Percentiles rank a stretch among this genome's conserved stretches.
phyloP scores from a whole-genome alignment of 345 rosid species.

The Eucalyptus pumila region DNA sequence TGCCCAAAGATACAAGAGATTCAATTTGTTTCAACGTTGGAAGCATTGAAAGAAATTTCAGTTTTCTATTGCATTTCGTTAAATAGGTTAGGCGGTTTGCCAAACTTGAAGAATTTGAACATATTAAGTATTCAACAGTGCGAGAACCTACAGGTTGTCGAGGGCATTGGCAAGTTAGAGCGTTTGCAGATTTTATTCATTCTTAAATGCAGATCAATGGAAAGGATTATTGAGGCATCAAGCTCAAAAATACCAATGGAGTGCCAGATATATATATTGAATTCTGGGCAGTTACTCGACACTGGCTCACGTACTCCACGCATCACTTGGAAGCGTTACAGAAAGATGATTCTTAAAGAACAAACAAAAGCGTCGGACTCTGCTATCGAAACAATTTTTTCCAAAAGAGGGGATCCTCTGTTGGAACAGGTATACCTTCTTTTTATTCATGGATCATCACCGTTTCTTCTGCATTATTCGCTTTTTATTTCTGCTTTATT shows the following conservation, averaged over 20 bases:
- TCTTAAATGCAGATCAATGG: background rate
- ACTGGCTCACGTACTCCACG: accelerated
- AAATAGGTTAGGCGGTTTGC: accelerated
- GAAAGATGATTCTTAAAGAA: background rate
- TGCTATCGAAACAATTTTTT: accelerated
- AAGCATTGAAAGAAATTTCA: accelerated
- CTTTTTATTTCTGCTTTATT: background rate
- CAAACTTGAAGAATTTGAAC: background rate
- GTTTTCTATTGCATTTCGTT: accelerated
- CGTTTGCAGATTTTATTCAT: accelerated
- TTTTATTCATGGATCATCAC: background rate
- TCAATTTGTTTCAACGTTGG: background rate
- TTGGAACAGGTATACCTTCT: background rate
- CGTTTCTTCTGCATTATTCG: background rate
- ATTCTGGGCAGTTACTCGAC: no score
- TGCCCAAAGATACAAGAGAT: background rate
- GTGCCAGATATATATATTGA: no score
- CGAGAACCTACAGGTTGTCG: background rate
- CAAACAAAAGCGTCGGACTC: background rate
- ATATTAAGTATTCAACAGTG: accelerated
- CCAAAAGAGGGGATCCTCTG: background rate
- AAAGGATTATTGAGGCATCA: background rate
- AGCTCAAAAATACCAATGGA: background rate
- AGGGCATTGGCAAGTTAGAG: background rate
- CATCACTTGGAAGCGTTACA: no score